Base-by-base conservation (phyloP, 441 rosid genomes). In the Corymbia calophylla region DNA sequence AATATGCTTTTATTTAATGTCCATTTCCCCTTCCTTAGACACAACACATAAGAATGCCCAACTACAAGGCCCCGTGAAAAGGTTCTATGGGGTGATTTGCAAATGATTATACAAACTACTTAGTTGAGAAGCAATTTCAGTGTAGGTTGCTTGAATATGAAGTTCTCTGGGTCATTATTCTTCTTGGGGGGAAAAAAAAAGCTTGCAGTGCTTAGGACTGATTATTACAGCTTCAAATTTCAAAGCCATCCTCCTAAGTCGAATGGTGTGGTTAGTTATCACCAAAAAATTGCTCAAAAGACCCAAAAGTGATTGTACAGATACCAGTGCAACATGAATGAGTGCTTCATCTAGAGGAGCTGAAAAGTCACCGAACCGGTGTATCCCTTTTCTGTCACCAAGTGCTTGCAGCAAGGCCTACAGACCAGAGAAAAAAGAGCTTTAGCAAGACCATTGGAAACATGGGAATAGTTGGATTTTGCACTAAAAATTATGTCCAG, bases 291-390 rank as follows among this genome's bases (percentile, higher is more conserved):
- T 47, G 6, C 25, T 23, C 39, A 31, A 9, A 49, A 29, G 56
- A 87, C n/a, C 49, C 54, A 21, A 32, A n/a, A 87, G 39, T 25
- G 39, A 87, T 35, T 53, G 39, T 32, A 12, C 35, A 86, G 90
- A 89, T 94, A 97, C 99, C 98, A 96, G 89, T n/a, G 98, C 92
- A 91, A 97, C 99, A 92, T 97, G 99, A 90, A 96, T 89, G 80
- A 97, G 91, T 27, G 98, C 98, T 93, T 97, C 99, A 92, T 97
- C 99, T 73, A 97, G 97, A 87, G 99, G 98, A 91, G 98, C 99
- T 16, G 99, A 95, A 91, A 96, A 98, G 90, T 97, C 97, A 48
- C 99, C 99, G 49, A 98, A 97, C 27, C 99, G 95, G 90, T 95
- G 93, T 88, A 98, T 97, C 87, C 99, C 99, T 93, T 96, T 96